phyloP scores from a whole-genome alignment of 208 protist genomes.

The Acanthamoeba royreba region DNA sequence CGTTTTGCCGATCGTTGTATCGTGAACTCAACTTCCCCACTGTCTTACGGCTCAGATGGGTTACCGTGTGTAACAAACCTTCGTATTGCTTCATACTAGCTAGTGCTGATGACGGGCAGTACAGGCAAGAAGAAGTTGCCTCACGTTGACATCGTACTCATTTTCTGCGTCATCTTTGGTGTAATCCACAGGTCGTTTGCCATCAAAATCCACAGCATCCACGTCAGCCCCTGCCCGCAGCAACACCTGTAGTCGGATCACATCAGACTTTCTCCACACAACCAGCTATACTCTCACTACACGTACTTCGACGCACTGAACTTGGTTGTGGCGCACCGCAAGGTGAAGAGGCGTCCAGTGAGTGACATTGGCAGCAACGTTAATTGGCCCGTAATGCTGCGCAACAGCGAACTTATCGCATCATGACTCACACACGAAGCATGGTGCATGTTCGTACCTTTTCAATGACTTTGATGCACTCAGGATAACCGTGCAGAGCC shows the following conservation, averaged over 20 bases:
- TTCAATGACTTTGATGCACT: neutral
- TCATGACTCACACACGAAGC: neutral
- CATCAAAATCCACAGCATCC: neutral
- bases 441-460: neutral
- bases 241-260: neutral
- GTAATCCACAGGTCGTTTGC: neutral
- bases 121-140: neutral
- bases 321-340: neutral
- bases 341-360: neutral
- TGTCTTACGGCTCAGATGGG: too few relatives aligned
- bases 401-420: neutral
- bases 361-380: neutral
- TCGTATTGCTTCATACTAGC: too few relatives aligned
- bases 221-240: neutral
- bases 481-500: neutral
- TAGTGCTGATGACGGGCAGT: too few relatives aligned
- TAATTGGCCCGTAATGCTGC: neutral
- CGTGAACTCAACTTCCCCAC: too few relatives aligned
- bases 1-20: neutral
- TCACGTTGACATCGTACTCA: neutral
- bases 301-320: neutral
- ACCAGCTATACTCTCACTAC: too few relatives aligned
- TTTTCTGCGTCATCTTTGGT: neutral
- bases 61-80: too few relatives aligned
- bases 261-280: too few relatives aligned